Evolutionary conservation across 768 basidiomycete species (phyloP).

Genomic region (Zangia roseola): DNA sequence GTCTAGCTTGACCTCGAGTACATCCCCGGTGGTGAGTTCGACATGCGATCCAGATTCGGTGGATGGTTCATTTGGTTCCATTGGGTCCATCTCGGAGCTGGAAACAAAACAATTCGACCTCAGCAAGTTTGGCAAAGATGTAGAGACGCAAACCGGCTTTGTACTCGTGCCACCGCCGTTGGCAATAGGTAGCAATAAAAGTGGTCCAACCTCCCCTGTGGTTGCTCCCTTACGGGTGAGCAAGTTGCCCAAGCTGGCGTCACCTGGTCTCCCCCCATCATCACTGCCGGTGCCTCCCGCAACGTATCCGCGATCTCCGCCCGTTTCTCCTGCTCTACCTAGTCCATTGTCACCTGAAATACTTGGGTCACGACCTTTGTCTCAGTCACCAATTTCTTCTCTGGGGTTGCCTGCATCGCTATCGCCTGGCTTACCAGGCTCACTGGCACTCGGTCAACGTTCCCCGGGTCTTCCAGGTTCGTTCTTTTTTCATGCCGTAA

Average conservation of each 20-base stretch:
- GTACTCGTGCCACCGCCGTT: slow-evolving; percentile 26
- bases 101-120: slow-evolving; percentile 19
- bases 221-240: slow-evolving; percentile 27
- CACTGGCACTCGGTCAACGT: slow-evolving; percentile 18
- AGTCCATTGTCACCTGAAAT: slow-evolving; percentile 13
- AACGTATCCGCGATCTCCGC: neutral
- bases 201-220: neutral
- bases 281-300: slow-evolving; percentile 10
- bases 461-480: slow-evolving; percentile 26
- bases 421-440: slow-evolving; percentile 18
- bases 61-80: slow-evolving; percentile 13
- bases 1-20: slow-evolving; percentile 9
- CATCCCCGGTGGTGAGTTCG: slow-evolving; percentile 17
- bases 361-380: slow-evolving; percentile 5
- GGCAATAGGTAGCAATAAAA: slow-evolving; percentile 12
- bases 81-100: slow-evolving; percentile 24
- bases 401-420: slow-evolving; percentile 13
- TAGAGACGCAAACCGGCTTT: slow-evolving; percentile 13
- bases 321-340: slow-evolving; percentile 11
- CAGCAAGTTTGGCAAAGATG: slow-evolving; percentile 4
- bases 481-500: slow-evolving; percentile 12
- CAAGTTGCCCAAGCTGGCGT: slow-evolving; percentile 26
- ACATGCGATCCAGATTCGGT: slow-evolving; percentile 12
- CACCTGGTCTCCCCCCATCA: slow-evolving; percentile 12
- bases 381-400: slow-evolving; percentile 4